phyloP scores from a whole-genome alignment of 2,329 filamentous ascomycete genomes.

The Ceratocystis cacaofunesta region DNA sequence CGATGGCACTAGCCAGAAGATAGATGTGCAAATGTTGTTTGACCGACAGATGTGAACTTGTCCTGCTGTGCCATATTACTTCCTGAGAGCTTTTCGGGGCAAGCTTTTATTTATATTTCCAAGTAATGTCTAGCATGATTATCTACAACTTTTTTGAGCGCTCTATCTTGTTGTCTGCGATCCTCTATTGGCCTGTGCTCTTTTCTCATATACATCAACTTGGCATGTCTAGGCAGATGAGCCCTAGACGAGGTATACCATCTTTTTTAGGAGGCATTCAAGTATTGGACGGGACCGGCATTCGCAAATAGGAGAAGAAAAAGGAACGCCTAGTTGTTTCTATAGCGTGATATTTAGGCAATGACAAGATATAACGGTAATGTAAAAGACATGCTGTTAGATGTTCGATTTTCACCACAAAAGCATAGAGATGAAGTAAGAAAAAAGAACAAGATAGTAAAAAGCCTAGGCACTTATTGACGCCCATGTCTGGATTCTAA shows the following conservation, averaged over 20 bases:
- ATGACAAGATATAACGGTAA: neutral
- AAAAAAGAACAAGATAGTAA: neutral
- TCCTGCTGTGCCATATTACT: neutral
- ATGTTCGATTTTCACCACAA: neutral
- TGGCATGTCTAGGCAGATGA: too few species aligned
- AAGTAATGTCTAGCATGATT: neutral
- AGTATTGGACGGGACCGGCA: too few species aligned
- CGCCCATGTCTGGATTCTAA: neutral
- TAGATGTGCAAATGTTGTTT: constrained; percentile 6
- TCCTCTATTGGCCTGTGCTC: too few species aligned
- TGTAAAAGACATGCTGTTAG: neutral
- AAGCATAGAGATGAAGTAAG: neutral
- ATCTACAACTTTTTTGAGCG: neutral
- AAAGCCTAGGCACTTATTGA: neutral
- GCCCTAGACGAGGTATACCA: too few species aligned
- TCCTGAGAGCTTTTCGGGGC: neutral
- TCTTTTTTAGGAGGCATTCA: too few species aligned
- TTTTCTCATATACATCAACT: too few species aligned
- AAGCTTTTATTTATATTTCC: neutral
- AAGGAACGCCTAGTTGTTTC: neutral
- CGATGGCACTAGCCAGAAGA: neutral
- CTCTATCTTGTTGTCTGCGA: too few species aligned
- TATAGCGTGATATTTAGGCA: neutral
- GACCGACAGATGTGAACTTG: neutral
- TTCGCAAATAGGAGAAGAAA: neutral